Evolutionary conservation across 345 rosid species (phyloP).

Genomic region (Cardamine occulta): DNA sequence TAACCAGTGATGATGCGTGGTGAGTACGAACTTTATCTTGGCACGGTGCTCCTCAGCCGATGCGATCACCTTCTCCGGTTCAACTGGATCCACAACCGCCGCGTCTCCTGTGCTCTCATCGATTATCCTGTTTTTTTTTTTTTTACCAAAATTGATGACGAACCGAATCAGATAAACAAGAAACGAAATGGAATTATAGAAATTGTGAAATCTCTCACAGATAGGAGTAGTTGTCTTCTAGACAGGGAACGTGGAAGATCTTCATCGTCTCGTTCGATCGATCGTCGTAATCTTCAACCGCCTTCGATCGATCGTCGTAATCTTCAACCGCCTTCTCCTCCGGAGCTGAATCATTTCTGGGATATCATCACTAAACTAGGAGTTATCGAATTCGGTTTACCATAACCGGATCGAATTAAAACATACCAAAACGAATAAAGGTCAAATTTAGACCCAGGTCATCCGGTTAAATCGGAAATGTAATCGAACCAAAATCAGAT

Average conservation of each 20-base stretch:
- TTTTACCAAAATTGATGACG: background rate
- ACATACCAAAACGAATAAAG: constrained; percentile 1
- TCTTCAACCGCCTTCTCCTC: background rate
- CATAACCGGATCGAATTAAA: background rate
- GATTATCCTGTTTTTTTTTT: constrained; percentile 52
- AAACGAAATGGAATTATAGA: background rate
- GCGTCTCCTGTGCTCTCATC: constrained; percentile 84
- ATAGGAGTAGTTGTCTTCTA: constrained; percentile 90
- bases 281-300: constrained; percentile 8
- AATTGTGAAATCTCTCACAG: constrained; percentile 47
- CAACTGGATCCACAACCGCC: constrained; percentile 96
- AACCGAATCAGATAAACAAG: background rate
- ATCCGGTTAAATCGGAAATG: background rate
- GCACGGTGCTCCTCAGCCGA: constrained; percentile 57
- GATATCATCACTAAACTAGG: background rate
- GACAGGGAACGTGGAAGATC: constrained; percentile 72
- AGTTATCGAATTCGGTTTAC: constrained; percentile 19
- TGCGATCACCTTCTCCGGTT: constrained; percentile 67
- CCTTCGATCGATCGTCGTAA: constrained; percentile 7
- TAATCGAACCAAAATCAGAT: constrained; percentile 29
- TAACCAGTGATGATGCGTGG: constrained; percentile 96
- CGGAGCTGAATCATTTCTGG: background rate
- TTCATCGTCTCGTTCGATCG: constrained; percentile 52
- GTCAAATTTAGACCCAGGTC: background rate
- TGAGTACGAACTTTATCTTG: constrained; percentile 70